These are phyloP conservation scores for Paramecium biaurelia DNA, from an alignment of 73 alveolate species.

Conservation along the genomic window DNA sequence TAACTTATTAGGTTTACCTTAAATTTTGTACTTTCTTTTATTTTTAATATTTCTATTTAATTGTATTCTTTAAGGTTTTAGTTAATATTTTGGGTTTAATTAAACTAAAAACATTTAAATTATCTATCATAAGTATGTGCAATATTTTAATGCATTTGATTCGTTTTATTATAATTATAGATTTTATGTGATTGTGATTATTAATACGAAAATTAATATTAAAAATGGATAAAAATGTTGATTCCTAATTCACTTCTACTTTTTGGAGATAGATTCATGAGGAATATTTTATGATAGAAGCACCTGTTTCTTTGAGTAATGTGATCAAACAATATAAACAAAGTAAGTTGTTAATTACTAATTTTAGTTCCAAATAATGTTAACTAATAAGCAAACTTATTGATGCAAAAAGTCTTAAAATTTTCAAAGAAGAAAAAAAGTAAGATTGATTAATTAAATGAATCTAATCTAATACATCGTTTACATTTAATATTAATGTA, in stretches of 20 bases:
- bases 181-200: background rate
- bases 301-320: background rate
- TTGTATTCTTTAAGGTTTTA: background rate
- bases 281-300: background rate
- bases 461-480: background rate
- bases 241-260: background rate
- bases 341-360: background rate
- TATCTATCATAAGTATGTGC: background rate
- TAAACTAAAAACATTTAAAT: background rate
- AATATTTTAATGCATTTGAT: background rate
- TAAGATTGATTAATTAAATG: background rate
- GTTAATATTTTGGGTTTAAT: background rate
- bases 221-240: constrained; percentile 46
- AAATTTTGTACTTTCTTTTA: background rate
- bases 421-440: background rate
- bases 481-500: background rate
- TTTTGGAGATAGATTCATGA: background rate
- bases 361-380: background rate
- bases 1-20: background rate
- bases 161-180: background rate
- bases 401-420: background rate
- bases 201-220: background rate
- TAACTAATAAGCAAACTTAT: background rate
- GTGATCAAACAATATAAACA: background rate
- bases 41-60: background rate